phyloP scores from a whole-genome alignment of 192 early-diverging fungal species.

The Coemansia sp. region DNA sequence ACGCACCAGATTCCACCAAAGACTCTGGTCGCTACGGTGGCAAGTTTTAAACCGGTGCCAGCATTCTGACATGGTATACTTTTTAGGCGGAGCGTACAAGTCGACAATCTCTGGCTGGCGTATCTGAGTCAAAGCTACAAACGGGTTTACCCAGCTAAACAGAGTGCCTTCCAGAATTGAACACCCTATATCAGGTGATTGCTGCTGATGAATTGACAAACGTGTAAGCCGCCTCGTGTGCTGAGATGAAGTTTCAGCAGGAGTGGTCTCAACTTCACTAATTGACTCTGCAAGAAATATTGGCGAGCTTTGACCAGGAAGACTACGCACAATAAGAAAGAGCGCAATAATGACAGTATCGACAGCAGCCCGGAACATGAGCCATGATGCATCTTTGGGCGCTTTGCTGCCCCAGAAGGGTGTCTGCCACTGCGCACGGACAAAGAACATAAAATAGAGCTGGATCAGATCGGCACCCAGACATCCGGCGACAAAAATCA shows the following conservation, averaged over 20 bases:
- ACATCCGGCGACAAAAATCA: neutral
- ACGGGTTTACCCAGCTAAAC: slow-evolving; percentile 30
- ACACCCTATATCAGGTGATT: slow-evolving; percentile 23
- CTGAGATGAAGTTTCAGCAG: neutral
- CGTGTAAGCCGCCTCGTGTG: neutral
- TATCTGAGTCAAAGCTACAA: slow-evolving; percentile 11
- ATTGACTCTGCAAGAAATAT: neutral
- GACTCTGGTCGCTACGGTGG: slow-evolving; percentile 2
- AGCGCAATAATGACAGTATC: slow-evolving; percentile 1
- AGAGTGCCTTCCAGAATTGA: slow-evolving; percentile 25
- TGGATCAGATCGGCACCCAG: slow-evolving; percentile 3
- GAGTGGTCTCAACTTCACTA: neutral
- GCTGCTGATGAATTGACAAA: neutral
- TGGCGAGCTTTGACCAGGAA: slow-evolving; percentile 8
- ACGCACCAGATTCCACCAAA: slow-evolving; percentile 26
- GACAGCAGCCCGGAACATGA: neutral
- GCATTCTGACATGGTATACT: slow-evolving; percentile 5
- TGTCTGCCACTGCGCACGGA: slow-evolving; percentile 11
- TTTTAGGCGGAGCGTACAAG: slow-evolving; percentile 11
- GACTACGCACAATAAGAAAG: slow-evolving; percentile 21
- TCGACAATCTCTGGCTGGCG: slow-evolving; percentile 23
- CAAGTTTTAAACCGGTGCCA: slow-evolving; percentile 16
- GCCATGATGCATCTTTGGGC: neutral
- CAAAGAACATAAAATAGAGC: slow-evolving; percentile 24
- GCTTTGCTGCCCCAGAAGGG: slow-evolving; percentile 6